phyloP scores from a whole-genome alignment of 345 rosid genomes.

The Eucalyptus polyanthemos region DNA sequence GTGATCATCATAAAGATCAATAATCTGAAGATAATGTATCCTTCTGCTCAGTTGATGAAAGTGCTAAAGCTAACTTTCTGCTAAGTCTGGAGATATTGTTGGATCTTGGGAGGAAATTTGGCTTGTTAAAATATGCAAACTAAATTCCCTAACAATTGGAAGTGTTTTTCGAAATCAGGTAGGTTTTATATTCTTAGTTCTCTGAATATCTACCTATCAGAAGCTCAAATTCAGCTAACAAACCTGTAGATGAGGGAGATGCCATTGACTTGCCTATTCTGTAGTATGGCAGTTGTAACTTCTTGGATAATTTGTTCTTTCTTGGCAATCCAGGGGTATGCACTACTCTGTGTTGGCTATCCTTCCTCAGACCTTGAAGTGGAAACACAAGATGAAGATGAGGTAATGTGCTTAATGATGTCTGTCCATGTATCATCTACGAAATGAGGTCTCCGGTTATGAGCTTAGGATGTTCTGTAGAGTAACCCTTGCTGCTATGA shows the following conservation, averaged over 20 bases:
- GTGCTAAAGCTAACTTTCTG: background rate
- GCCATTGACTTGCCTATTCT: background rate
- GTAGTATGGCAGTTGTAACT: background rate
- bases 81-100: background rate
- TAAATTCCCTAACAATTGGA: background rate
- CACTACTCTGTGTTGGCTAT: constrained; percentile 87
- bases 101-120: background rate
- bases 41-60: background rate
- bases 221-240: background rate
- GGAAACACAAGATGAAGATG: constrained; percentile 95
- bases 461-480: background rate
- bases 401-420: constrained; percentile 28
- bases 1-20: background rate
- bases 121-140: background rate
- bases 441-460: background rate
- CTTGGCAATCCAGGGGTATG: constrained; percentile 59
- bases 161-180: background rate
- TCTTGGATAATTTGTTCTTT: background rate
- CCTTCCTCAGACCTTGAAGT: constrained; percentile 85
- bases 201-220: background rate
- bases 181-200: background rate
- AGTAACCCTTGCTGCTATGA: background rate
- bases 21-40: background rate
- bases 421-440: background rate
- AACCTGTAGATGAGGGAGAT: background rate